Evolutionary conservation across 495 filamentous ascomycete species (phyloP).

Genomic region (Astrothelium macrocarpum): DNA sequence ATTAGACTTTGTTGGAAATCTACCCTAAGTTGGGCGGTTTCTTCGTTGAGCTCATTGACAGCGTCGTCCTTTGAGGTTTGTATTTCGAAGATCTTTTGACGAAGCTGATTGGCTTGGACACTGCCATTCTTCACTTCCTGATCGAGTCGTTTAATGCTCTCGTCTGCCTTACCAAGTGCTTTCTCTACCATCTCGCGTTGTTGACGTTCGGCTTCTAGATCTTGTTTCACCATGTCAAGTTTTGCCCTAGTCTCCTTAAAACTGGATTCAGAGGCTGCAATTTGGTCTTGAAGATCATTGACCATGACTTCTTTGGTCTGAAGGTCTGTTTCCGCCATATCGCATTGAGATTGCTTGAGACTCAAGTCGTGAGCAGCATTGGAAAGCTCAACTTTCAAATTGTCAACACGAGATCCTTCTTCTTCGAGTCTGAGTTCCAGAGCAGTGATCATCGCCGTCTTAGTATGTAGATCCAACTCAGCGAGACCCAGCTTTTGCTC

Average conservation of each 20-base stretch:
- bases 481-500: slow-evolving; percentile 13
- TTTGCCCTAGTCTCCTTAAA: slow-evolving; percentile 13
- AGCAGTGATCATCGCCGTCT: slow-evolving; percentile 18
- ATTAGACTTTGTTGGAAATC: slow-evolving; percentile 2
- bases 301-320: slow-evolving; percentile 14
- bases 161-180: slow-evolving; percentile 24
- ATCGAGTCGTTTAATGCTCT: slow-evolving; percentile 21
- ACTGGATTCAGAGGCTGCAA: slow-evolving; percentile 18
- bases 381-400: slow-evolving; percentile 5
- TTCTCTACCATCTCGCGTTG: slow-evolving; percentile 30
- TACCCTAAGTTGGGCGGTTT: slow-evolving; percentile 15
- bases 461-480: slow-evolving; percentile 16
- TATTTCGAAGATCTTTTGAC: slow-evolving; percentile 28
- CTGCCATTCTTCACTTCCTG: slow-evolving; percentile 22
- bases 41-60: slow-evolving; percentile 19
- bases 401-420: slow-evolving; percentile 7
- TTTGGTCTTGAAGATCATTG: slow-evolving; percentile 15
- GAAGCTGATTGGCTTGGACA: slow-evolving; percentile 30
- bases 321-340: slow-evolving; percentile 17
- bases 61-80: slow-evolving; percentile 24
- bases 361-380: neutral
- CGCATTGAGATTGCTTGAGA: slow-evolving; percentile 10
- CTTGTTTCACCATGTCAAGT: slow-evolving; percentile 17
- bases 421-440: slow-evolving; percentile 19
- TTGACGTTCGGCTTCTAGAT: slow-evolving; percentile 20